These are phyloP conservation scores for Chlamydomonas urium DNA, from an alignment of 139 green algal genomes.

Conservation along the genomic window DNA sequence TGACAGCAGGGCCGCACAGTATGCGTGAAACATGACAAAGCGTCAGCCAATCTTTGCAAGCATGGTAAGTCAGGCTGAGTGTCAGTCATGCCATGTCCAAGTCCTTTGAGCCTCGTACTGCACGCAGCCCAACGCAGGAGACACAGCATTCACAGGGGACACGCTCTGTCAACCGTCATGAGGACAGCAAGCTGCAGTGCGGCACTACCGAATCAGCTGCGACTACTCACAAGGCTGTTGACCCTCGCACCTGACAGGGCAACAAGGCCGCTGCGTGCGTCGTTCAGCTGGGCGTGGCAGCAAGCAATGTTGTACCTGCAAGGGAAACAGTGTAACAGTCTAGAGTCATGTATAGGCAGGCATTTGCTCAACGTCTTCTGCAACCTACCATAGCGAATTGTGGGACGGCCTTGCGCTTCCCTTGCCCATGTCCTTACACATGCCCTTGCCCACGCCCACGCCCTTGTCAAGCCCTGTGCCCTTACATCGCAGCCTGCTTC, in stretches of 20 bases:
- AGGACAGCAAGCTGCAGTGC: background rate
- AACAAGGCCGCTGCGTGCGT: conserved; percentile 51
- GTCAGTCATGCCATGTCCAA: background rate
- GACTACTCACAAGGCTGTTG: background rate
- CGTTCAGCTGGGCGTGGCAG: conserved; percentile 58
- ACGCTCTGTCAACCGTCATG: background rate
- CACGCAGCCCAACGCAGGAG: too few relatives aligned
- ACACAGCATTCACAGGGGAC: background rate
- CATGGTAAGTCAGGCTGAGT: background rate
- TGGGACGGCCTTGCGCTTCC: too few relatives aligned
- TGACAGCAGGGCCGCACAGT: background rate
- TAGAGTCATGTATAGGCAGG: too few relatives aligned
- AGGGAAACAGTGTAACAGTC: too few relatives aligned
- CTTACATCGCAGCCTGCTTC: conserved; percentile 61
- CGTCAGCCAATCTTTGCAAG: background rate
- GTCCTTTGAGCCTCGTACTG: background rate
- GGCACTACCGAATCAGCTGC: background rate
- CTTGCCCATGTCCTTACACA: too few relatives aligned
- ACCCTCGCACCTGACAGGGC: conserved; percentile 47
- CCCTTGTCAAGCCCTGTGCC: too few relatives aligned
- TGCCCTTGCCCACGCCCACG: too few relatives aligned
- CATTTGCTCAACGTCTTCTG: too few relatives aligned
- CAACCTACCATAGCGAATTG: too few relatives aligned
- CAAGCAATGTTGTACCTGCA: conserved; percentile 90
- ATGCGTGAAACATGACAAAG: background rate